phyloP scores from a whole-genome alignment of 2,329 filamentous ascomycete genomes.

The Xylariaceae sp. region DNA sequence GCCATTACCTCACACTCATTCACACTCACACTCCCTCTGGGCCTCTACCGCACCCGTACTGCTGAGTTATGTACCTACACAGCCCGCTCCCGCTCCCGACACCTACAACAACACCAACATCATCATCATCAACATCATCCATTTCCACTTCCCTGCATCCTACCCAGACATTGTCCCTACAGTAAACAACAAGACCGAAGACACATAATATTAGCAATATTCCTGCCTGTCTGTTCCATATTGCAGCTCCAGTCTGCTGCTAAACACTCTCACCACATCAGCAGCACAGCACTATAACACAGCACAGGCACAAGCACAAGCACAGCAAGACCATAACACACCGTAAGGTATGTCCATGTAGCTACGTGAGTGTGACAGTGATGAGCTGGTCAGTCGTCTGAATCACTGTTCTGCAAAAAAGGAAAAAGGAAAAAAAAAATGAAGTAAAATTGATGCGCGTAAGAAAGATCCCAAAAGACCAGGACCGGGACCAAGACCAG shows the following conservation, averaged over 20 bases:
- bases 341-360: neutral
- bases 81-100: neutral
- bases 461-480: neutral
- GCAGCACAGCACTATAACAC: neutral
- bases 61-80: neutral
- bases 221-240: constrained; percentile 1
- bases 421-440: neutral
- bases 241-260: neutral
- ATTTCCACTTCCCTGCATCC: neutral
- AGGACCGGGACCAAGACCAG: neutral
- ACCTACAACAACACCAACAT: neutral
- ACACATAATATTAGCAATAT: constrained; percentile 10
- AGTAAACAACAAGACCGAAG: neutral
- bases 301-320: neutral
- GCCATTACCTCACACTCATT: neutral
- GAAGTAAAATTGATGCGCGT: neutral
- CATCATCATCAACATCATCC: neutral
- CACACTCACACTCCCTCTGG: neutral
- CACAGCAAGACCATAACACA: neutral
- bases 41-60: neutral
- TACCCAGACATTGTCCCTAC: neutral
- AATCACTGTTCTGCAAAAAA: neutral
- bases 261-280: neutral
- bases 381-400: constrained; percentile 8
- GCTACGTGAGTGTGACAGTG: constrained; percentile 4